These are phyloP conservation scores for Thalassiosira sp. DNA, from an alignment of 352 stramenopile genomes.

Conservation along the genomic window DNA sequence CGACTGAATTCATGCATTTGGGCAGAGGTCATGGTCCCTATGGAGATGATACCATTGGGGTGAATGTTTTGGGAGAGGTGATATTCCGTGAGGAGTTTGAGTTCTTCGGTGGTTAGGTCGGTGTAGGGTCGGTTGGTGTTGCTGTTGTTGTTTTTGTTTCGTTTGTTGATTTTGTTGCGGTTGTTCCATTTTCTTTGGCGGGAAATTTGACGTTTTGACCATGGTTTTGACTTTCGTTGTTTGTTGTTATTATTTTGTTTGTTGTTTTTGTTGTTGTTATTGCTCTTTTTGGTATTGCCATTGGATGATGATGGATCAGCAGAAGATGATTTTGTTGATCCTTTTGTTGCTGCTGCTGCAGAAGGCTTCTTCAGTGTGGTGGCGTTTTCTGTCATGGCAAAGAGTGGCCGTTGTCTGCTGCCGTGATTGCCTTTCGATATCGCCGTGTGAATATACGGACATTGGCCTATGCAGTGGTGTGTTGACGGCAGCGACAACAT, in stretches of 20 bases:
- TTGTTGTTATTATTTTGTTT: not conserved
- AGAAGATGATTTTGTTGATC: too few species aligned
- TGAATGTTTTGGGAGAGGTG: slow-evolving; percentile 25
- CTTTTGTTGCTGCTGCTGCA: slow-evolving; percentile 2
- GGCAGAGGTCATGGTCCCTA: not conserved
- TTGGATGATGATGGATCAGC: not conserved
- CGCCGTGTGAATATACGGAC: too few species aligned
- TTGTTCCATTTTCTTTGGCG: slow-evolving; percentile 4
- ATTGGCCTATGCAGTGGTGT: too few species aligned
- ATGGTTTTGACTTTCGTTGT: too few species aligned
- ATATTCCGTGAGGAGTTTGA: slow-evolving; percentile 38
- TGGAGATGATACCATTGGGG: slow-evolving; percentile 1
- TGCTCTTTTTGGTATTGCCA: not conserved
- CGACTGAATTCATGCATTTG: slow-evolving; percentile 35
- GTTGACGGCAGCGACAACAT: not conserved
- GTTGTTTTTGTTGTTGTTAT: not conserved
- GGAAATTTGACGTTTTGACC: too few species aligned
- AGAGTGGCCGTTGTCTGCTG: too few species aligned
- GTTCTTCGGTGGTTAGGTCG: slow-evolving; percentile 24
- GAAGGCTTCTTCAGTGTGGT: not conserved
- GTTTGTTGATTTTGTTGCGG: not conserved
- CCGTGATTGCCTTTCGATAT: not conserved
- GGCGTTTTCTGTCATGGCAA: not conserved
- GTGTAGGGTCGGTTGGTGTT: slow-evolving; percentile 13
- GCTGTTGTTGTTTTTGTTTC: not conserved